Evolutionary conservation across 257 asterid genomes (phyloP).

Genomic region (Sherardia arvensis): DNA sequence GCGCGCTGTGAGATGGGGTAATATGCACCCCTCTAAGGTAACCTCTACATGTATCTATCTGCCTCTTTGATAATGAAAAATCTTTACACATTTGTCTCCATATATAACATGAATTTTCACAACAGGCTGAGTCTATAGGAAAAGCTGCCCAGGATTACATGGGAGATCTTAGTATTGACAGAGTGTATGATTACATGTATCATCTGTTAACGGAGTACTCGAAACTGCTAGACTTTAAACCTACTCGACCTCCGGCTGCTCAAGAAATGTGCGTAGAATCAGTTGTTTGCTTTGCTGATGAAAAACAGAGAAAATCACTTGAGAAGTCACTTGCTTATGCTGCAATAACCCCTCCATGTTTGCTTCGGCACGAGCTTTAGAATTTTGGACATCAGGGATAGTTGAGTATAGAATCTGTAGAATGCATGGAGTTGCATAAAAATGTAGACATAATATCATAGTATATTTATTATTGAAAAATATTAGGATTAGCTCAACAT

Average conservation of each 20-base stretch:
- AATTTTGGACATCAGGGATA: background rate
- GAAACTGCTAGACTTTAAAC: conserved; percentile 44
- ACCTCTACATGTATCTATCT: background rate
- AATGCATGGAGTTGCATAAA: background rate
- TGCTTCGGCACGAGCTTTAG: conserved; percentile 17
- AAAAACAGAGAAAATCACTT: conserved; percentile 38
- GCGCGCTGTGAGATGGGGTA: conserved; percentile 59
- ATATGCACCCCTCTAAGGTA: conserved; percentile 40
- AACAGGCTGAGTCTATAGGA: conserved; percentile 56
- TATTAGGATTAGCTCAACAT: too few species aligned
- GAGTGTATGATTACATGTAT: conserved; percentile 65
- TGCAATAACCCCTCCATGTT: conserved; percentile 38
- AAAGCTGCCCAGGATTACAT: conserved; percentile 50
- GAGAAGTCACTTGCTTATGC: conserved; percentile 28
- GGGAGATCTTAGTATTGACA: conserved; percentile 46
- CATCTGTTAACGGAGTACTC: conserved; percentile 47
- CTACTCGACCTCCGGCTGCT: conserved; percentile 38
- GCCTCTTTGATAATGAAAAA: background rate
- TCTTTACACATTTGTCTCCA: background rate
- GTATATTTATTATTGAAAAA: background rate
- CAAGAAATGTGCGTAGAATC: conserved; percentile 38
- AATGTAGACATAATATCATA: background rate
- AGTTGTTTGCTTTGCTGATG: conserved; percentile 53
- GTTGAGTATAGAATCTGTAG: background rate
- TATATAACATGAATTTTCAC: background rate